A percentile compares a stretch with the other conserved stretches of the same genome.
phyloP scores from a whole-genome alignment of 2,329 filamentous ascomycete genomes.

The Paecilomyces sp. region DNA sequence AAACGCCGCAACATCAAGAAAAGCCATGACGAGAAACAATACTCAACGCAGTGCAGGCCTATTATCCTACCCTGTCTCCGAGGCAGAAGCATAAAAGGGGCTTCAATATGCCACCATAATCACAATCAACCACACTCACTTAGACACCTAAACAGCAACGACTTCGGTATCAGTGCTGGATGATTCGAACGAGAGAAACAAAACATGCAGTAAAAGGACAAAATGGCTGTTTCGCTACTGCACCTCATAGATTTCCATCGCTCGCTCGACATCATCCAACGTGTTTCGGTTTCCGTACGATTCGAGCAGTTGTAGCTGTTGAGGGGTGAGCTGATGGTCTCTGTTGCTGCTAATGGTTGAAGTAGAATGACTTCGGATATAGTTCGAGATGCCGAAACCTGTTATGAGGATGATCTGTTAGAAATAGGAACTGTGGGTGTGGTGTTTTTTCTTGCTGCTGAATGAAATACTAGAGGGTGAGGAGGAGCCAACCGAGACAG shows the following conservation, averaged over 20 bases:
- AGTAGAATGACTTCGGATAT: constrained; percentile 7
- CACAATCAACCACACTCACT: neutral
- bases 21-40: neutral
- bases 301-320: constrained; percentile 34
- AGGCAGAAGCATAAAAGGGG: too few relatives aligned
- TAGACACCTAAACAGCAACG: neutral
- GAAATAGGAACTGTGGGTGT: neutral
- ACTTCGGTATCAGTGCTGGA: neutral
- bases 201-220: neutral
- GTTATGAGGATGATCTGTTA: constrained; percentile 2
- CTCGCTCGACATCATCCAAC: constrained; percentile 37
- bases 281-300: constrained; percentile 40
- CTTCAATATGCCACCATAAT: neutral
- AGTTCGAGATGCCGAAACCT: constrained; percentile 20
- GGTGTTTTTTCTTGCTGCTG: neutral
- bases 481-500: neutral
- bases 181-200: neutral
- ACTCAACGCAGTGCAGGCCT: neutral
- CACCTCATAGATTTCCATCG: constrained; percentile 37
- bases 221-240: constrained; percentile 16
- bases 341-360: constrained; percentile 14
- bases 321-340: constrained; percentile 20
- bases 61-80: too few relatives aligned
- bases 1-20: neutral
- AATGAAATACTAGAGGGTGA: neutral